Base-by-base conservation (phyloP, 805 yeast species). In the Saccharomycopsis oosterbeekiorum region DNA sequence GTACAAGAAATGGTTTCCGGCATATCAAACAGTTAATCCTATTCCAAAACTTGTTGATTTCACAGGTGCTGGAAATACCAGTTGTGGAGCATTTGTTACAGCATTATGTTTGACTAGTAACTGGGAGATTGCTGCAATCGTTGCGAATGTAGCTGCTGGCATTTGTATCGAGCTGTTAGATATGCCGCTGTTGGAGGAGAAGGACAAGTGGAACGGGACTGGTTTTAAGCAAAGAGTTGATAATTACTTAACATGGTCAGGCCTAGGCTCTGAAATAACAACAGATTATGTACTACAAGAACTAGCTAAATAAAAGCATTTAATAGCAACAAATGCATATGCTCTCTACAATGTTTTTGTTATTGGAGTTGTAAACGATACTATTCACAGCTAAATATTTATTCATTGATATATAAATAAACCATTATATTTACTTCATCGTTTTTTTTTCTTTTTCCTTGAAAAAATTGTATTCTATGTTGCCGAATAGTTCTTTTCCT, bases 51-150 rank as follows among this genome's bases (percentile, higher is more conserved):
- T 91, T 0, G 76, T 88, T 1, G 98, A 92, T 71, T 96, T 97
- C 1, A 92, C 97, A 0, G 98, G 98, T 0, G 97, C 96, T 17
- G 98, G 98, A 0, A 96, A 92, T 69, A 80, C 96, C 0, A 91
- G 87, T 69, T 81, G 89, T 58, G 97, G 97, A 0, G 96, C 88
- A 0, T 80, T 90, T 60, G 80, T 85, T 10, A 74, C 85, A 1
- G 94, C 84, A 0, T 82, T 80, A 65, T 74, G 80, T 0, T 69
- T 84, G 58, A 73, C 82, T 65, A 50, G 72, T 37, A 75, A 81
- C 70, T 76, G 84, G 77, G 68, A 71, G 1, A 71, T 79, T 10
- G 88, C 86, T 0, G 83, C 85, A 5, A 73, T 85, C 0, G 82
- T 82, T 68, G 97, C 91, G 0, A 87, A 82, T 62, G 74, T 92